Base-by-base conservation (phyloP, 495 filamentous ascomycete genomes). In the Niebla homalea region DNA sequence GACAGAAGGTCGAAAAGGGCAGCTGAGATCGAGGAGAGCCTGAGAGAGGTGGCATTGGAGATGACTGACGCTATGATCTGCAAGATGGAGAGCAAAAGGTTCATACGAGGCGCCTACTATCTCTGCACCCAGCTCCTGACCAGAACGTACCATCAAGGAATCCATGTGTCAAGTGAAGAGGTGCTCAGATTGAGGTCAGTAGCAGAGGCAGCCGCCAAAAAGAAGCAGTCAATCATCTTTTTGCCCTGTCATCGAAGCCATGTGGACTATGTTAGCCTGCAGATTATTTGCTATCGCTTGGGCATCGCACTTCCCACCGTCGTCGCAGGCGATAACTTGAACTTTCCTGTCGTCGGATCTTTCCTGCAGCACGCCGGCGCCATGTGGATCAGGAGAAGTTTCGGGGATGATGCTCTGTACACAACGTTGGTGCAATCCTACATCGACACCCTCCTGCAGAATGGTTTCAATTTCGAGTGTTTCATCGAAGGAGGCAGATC, bases 51-150 rank as follows among this genome's bases (percentile, higher is more conserved):
- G 3, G 84, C 85, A 21, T 83, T 92, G 52, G 76, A 79, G 40
- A 79, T 90, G 72, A 84, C 87, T 50, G 85, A 94, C 58, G 80
- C 83, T 43, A 98, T 97, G 92, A 95, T 97, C 48, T 96, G 92
- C 76, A 98, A 97, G 66, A 89, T 96, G 70, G 92, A 98, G 68
- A 93, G 84, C 68, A 94, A 90, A 62, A 70, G 75, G 22, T 96
- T 97, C 58, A 96, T 98, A 56, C 70, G 92, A 21, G 78, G 83
- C 15, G 90, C 92, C 45, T 97, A 97, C 62, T 97, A 94, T 66
- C 55, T 94, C 43, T 74, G 73, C 53, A 90, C 89, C 8, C 89
- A 97, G 64, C 74, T 96, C 36, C 70, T 96, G 49, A 89, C 89
- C 12, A 74, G 92, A 50, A 89, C 90, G 12, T 98, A 98, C 67